Evolutionary conservation across 129 eudicot genomes (phyloP).

Genomic region (Flaveria brownii): DNA sequence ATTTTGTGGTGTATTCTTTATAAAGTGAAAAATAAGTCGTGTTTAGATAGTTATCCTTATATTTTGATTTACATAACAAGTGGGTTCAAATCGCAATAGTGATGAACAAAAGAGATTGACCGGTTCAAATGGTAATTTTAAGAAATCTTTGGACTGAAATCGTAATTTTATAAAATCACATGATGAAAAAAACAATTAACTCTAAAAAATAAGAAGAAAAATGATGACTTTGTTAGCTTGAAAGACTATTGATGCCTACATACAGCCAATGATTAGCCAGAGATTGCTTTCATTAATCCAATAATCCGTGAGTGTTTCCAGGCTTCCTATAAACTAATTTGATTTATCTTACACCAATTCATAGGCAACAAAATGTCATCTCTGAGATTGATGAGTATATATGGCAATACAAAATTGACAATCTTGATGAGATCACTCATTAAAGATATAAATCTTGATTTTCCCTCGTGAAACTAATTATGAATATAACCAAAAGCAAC

Average conservation of each 20-base stretch:
- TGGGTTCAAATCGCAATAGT: too few species aligned
- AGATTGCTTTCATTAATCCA: not conserved
- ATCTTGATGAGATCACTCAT: conserved; percentile 37
- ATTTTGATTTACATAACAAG: too few species aligned
- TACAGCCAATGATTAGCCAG: not conserved
- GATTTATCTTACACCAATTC: not conserved
- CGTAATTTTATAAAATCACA: too few species aligned
- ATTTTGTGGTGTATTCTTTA: too few species aligned
- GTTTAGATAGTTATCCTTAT: too few species aligned
- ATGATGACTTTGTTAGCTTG: too few species aligned
- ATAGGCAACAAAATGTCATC: conserved; percentile 34
- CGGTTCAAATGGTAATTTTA: too few species aligned
- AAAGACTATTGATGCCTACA: not conserved
- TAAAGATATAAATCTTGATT: conserved; percentile 13
- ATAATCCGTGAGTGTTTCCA: not conserved
- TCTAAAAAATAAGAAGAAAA: too few species aligned
- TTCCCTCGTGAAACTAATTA: conserved; percentile 29
- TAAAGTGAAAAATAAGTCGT: too few species aligned
- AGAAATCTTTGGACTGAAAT: too few species aligned
- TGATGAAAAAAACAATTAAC: too few species aligned
- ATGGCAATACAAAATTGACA: conserved; percentile 36
- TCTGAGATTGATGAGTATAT: conserved; percentile 25
- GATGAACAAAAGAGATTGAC: too few species aligned
- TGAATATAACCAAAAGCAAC: conserved; percentile 67
- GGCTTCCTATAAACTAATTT: not conserved